Base-by-base conservation (phyloP, 1,284 basidiomycete species). In the Porphyrellus sp. region DNA sequence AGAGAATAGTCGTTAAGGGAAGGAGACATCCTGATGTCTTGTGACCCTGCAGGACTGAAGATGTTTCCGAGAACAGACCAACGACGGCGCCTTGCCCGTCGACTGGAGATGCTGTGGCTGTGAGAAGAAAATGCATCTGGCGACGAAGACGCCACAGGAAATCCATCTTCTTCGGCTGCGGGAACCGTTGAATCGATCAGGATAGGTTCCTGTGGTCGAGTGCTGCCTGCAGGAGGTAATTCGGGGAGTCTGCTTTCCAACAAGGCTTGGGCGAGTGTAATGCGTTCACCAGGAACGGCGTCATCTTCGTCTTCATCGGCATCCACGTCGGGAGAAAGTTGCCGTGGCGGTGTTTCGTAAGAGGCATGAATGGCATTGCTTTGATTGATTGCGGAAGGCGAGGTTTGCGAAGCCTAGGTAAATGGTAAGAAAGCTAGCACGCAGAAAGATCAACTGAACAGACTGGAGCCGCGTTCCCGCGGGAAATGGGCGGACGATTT, bases 191-290 rank as follows among this genome's bases (percentile, higher is more conserved):
- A 52, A 18, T 74, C 69, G 18, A 89, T 70, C 18, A 89, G 60
- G 40, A 89, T 85, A 16, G 87, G 80, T 39, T 85, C 78, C 62
- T 90, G 88, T 15, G 80, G 73, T 51, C 71, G 80, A 47, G 73
- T 72, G 20, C 82, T 78, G n/a, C 88, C 89, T 34, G 74, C 72
- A 11, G 88, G 89, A 13, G 88, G 85, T 9, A 88, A 64, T 43
- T 85, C 77, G 8, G 89, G 86, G 45, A 89, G 67, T 40, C 89
- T 81, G 60, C 89, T 91, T 70, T 91, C 89, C 53, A 86, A 64
- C 18, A 91, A 71, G 18, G 84, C 83, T 57, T 91, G 82, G 0
- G 78, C 82, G 38, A 91, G 77, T 33, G 82, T 84, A 43, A 91
- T 85, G 13, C 78, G 76, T 47, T 87, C 85, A 23, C 63, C 52